Evolutionary conservation across 805 yeast species (phyloP), one percentile per base, ranked within the genome.

Genomic region (Barnettozyma salicaria): DNA sequence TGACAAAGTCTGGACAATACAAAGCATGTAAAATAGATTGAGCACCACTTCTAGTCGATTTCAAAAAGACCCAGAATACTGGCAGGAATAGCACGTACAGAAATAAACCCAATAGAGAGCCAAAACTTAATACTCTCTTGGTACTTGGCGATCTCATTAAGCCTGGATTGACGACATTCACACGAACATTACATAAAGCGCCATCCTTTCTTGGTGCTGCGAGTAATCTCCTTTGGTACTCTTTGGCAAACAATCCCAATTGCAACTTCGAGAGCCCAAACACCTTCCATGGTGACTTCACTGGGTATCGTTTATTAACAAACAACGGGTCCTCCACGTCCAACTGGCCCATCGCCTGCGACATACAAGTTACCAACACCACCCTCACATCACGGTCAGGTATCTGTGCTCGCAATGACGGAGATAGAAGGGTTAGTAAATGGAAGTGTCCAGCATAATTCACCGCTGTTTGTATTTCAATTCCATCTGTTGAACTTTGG

Each of bases 321-420:
- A 83, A 81, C 35, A 85, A 65, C 17, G 88, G 67, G 52, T 82
- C 87, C 11, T 64, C 60, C 4, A 74, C 28, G 40, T 81, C 79
- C 13, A 90, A 53, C 11, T 69, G 70, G 2, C 85, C 97, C 60
- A 84, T 53, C 2, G 86, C 74, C 45, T 86, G 92, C 9, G 87
- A 65, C 43, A 83, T 62, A 60, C 98, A 92, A 1, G 87, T 72
- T 0, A 89, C 73, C n/a, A 87, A 47, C 3, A 92, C 56, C 5
- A 92, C 74, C 30, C 97, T 67, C 3, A 92, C 96, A 53, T 89
- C 97, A 47, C 99, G 71, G 59, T 89, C 97, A 0, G 96, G 86
- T 3, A 97, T 94, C 62, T 92, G 99, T 2, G 78, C 80, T 45
- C 83, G 77, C 37, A 92, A 65, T 8, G 92, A 74, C 0, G 97